Percentiles rank a stretch among this genome's conserved stretches.
These are phyloP conservation scores for Diutina rugosa DNA, from an alignment of 1,139 yeast genomes.

Conservation along the genomic window DNA sequence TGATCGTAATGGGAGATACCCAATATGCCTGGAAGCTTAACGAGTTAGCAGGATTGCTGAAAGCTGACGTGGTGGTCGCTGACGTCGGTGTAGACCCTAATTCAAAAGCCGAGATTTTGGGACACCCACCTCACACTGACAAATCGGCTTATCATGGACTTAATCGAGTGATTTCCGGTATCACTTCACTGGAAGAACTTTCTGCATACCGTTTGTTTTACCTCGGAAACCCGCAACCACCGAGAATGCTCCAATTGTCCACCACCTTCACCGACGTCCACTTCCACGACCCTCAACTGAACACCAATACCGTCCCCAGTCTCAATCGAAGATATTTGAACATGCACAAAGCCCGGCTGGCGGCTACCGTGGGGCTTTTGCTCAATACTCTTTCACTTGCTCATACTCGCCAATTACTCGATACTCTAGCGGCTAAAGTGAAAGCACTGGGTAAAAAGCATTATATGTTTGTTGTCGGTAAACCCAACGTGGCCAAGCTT, in stretches of 20 bases:
- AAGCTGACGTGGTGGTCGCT: conserved; percentile 33
- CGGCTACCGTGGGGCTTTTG: conserved; percentile 83
- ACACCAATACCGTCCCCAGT: conserved; percentile 58
- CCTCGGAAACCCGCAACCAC: conserved; percentile 62
- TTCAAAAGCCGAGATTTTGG: conserved; percentile 25
- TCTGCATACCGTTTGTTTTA: conserved; percentile 46
- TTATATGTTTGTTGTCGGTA: conserved; percentile 91
- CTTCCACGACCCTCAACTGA: conserved; percentile 27
- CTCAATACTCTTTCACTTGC: conserved; percentile 78
- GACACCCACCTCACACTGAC: conserved; percentile 6
- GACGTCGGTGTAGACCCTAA: conserved; percentile 26
- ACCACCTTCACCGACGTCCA: conserved; percentile 51
- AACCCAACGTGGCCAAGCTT: conserved; percentile 93
- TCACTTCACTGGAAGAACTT: conserved; percentile 11
- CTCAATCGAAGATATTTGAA: conserved; percentile 72
- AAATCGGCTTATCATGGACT: background rate
- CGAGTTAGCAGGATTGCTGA: conserved; percentile 14
- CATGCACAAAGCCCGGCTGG: conserved; percentile 82
- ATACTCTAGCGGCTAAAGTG: conserved; percentile 46
- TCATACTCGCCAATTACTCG: conserved; percentile 53
- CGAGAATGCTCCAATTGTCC: conserved; percentile 61
- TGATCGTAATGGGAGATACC: conserved; percentile 59
- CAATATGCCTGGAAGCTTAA: conserved; percentile 36
- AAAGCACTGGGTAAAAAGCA: conserved; percentile 77
- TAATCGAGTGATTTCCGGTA: background rate